A percentile compares a stretch with the other conserved stretches of the same genome.
These are phyloP conservation scores for Saccharomyces hybrid DNA, from an alignment of 1,139 yeast genomes.

Conservation along the genomic window DNA sequence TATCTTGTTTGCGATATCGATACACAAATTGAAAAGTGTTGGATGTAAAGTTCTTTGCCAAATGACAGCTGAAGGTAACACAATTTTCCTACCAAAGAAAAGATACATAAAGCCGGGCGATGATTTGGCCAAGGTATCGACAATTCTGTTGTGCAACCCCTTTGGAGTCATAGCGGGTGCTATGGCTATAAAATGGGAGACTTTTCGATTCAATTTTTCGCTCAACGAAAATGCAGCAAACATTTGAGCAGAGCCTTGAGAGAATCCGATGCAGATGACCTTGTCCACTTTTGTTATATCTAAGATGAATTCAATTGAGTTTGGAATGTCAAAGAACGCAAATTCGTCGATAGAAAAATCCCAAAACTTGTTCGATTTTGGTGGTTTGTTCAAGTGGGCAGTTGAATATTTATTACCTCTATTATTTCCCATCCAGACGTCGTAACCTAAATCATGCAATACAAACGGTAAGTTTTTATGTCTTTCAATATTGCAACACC, in stretches of 20 bases:
- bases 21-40: constrained; percentile 64
- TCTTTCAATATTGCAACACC: constrained; percentile 68
- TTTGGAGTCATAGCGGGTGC: constrained; percentile 96
- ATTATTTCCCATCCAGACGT: constrained; percentile 90
- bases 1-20: constrained; percentile 59
- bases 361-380: constrained; percentile 55
- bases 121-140: constrained; percentile 70
- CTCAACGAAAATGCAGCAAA: constrained; percentile 48
- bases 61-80: constrained; percentile 69
- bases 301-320: constrained; percentile 58
- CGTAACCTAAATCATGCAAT: constrained; percentile 73
- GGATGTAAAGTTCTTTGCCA: constrained; percentile 85
- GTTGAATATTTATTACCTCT: constrained; percentile 83
- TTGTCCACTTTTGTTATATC: constrained; percentile 37
- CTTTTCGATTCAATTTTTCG: constrained; percentile 58
- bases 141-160: constrained; percentile 66
- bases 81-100: constrained; percentile 64
- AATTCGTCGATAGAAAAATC: constrained; percentile 80
- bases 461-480: constrained; percentile 65
- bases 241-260: constrained; percentile 90
- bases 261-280: constrained; percentile 72
- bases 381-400: constrained; percentile 37
- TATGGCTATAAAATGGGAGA: constrained; percentile 67
- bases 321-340: constrained; percentile 77
- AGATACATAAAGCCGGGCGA: constrained; percentile 70